phyloP scores from a whole-genome alignment of 2,329 filamentous ascomycete genomes.

The Hypomyces perniciosus region DNA sequence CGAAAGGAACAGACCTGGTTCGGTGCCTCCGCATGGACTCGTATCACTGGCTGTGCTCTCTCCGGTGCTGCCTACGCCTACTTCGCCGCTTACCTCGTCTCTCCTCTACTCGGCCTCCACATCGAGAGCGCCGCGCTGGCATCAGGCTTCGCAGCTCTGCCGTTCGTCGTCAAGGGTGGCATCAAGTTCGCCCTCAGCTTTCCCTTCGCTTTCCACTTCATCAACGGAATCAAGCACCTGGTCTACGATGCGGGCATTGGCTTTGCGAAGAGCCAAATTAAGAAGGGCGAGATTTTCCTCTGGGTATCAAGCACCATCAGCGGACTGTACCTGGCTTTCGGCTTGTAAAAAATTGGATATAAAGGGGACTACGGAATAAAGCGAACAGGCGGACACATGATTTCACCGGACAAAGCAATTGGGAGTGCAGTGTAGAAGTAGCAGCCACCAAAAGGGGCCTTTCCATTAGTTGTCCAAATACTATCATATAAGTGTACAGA shows the following conservation, averaged over 20 bases:
- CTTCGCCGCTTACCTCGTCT: slow-evolving; percentile 71
- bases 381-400: not conserved
- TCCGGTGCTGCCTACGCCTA: slow-evolving; percentile 74
- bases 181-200: slow-evolving; percentile 52
- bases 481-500: slow-evolving; percentile 3
- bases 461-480: slow-evolving; percentile 7
- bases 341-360: slow-evolving; percentile 31
- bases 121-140: slow-evolving; percentile 55
- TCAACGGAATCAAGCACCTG: slow-evolving; percentile 52
- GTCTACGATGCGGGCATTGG: slow-evolving; percentile 47
- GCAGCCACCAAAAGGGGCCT: not conserved
- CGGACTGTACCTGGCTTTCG: slow-evolving; percentile 41
- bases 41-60: slow-evolving; percentile 72
- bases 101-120: slow-evolving; percentile 65
- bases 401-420: not conserved
- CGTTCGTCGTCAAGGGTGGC: slow-evolving; percentile 52
- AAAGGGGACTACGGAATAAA: slow-evolving; percentile 3
- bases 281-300: slow-evolving; percentile 40
- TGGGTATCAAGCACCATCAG: slow-evolving; percentile 42
- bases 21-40: slow-evolving; percentile 64
- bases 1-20: slow-evolving; percentile 81
- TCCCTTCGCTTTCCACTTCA: slow-evolving; percentile 53
- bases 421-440: slow-evolving; percentile 9
- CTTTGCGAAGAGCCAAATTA: slow-evolving; percentile 43
- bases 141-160: slow-evolving; percentile 52